These are phyloP conservation scores for Curvularia sp. DNA, from an alignment of 2,329 filamentous ascomycete genomes.

Conservation along the genomic window DNA sequence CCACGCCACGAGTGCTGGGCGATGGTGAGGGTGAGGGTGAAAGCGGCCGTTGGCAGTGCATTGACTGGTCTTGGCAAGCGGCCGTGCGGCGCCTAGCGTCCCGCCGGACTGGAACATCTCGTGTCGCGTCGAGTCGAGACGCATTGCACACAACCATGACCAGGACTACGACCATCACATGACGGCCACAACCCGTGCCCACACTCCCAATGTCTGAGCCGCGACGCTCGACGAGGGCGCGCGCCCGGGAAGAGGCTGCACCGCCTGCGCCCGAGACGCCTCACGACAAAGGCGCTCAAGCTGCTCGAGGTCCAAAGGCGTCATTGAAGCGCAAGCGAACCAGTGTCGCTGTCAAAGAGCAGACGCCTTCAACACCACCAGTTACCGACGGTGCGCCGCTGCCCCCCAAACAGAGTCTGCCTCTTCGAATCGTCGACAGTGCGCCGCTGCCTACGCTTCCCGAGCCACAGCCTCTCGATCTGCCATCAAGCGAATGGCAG, in stretches of 20 bases:
- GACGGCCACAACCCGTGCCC: conserved; percentile 1
- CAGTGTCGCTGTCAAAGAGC: conserved; percentile 33
- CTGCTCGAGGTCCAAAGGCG: conserved; percentile 37
- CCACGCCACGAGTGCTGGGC: not conserved
- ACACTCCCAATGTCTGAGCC: conserved; percentile 44
- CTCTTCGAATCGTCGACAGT: conserved; percentile 68
- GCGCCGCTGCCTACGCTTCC: conserved; percentile 76
- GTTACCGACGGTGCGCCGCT: conserved; percentile 24
- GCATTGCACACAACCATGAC: conserved; percentile 1
- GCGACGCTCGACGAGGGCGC: conserved; percentile 47
- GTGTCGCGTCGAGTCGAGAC: conserved; percentile 4
- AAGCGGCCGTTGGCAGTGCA: not conserved
- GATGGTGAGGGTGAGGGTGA: not conserved
- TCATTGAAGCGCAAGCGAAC: conserved; percentile 47
- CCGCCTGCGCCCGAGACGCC: conserved; percentile 35
- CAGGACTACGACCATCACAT: not conserved
- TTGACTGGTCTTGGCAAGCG: not conserved
- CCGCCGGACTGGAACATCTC: conserved; percentile 7
- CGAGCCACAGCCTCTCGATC: conserved; percentile 68
- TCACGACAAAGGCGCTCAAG: conserved; percentile 10
- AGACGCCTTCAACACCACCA: conserved; percentile 37
- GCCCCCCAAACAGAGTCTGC: conserved; percentile 54
- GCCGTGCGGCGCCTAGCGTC: conserved; percentile 1
- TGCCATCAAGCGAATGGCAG: conserved; percentile 73
- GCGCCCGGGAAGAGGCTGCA: conserved; percentile 46